Evolutionary conservation across 2,329 filamentous ascomycete species (phyloP).

Genomic region (Colletotrichum plurivorum): DNA sequence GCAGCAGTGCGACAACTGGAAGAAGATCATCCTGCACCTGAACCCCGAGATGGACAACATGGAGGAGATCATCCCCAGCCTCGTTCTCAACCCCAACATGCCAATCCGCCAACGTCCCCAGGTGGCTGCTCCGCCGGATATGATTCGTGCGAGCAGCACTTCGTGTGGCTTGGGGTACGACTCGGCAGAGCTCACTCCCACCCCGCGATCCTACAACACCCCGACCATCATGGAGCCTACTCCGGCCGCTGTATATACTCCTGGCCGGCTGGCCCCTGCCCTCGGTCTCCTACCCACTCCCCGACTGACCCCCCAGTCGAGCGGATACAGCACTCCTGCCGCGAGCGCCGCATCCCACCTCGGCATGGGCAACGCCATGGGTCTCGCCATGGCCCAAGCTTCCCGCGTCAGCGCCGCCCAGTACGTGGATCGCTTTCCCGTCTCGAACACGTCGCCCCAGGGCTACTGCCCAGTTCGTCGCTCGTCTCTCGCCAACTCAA

Average conservation of each 20-base stretch:
- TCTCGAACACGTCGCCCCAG: constrained; percentile 65
- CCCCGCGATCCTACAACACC: constrained; percentile 56
- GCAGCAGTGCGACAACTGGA: constrained; percentile 69
- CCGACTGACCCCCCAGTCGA: constrained; percentile 69
- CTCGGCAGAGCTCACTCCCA: constrained; percentile 56
- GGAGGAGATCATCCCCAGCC: constrained; percentile 61
- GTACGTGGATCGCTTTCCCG: constrained; percentile 67
- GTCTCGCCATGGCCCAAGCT: constrained; percentile 71
- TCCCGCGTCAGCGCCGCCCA: constrained; percentile 62
- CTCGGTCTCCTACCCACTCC: constrained; percentile 72
- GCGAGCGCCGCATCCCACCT: constrained; percentile 67
- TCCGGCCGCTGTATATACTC: constrained; percentile 57
- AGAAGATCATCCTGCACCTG: constrained; percentile 69
- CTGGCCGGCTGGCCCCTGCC: constrained; percentile 65
- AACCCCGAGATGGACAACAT: constrained; percentile 72
- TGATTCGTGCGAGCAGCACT: constrained; percentile 38
- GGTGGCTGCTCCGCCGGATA: constrained; percentile 59
- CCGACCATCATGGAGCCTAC: constrained; percentile 66
- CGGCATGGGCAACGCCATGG: constrained; percentile 69
- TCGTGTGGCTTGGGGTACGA: constrained; percentile 51
- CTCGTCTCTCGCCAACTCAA: constrained; percentile 74
- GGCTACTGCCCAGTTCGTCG: constrained; percentile 66
- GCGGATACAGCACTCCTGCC: constrained; percentile 72
- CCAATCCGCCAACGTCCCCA: constrained; percentile 58
- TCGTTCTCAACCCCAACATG: constrained; percentile 51